Percentiles rank a stretch among this genome's conserved stretches.
These are phyloP conservation scores for Botrytis paeoniae DNA, from an alignment of 2,329 filamentous ascomycete genomes.

Conservation along the genomic window DNA sequence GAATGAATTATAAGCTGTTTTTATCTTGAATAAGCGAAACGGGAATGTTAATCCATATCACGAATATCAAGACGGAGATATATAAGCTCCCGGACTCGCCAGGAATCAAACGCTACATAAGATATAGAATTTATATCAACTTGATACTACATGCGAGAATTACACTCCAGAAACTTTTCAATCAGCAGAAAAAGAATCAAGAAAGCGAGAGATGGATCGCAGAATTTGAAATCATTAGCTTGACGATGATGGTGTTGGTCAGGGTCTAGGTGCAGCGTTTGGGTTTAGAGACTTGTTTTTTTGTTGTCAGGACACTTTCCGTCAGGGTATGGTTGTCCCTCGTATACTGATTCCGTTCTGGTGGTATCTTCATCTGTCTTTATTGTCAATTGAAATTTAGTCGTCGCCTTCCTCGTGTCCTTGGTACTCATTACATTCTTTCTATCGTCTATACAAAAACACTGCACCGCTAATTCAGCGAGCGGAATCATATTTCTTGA, in stretches of 20 bases:
- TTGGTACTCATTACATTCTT: rapidly evolving
- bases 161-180: not conserved
- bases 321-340: not conserved
- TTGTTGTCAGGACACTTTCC: not conserved
- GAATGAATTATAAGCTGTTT: rapidly evolving
- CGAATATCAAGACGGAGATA: not conserved
- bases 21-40: not conserved
- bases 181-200: not conserved
- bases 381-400: not conserved
- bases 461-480: not conserved
- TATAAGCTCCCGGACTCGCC: not conserved
- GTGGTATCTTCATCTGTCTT: not conserved
- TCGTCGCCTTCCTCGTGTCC: not conserved
- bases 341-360: no score
- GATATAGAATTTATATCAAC: not conserved
- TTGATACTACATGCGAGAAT: not conserved
- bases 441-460: not conserved
- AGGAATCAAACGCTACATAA: not conserved
- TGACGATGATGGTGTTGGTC: not conserved
- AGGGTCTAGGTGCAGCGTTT: not conserved
- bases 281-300: not conserved
- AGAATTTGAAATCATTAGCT: not conserved
- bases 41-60: not conserved
- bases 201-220: not conserved
- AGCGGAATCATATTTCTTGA: not conserved